Base-by-base conservation (phyloP, 352 stramenopile species). In the Phytophthora cactorum region DNA sequence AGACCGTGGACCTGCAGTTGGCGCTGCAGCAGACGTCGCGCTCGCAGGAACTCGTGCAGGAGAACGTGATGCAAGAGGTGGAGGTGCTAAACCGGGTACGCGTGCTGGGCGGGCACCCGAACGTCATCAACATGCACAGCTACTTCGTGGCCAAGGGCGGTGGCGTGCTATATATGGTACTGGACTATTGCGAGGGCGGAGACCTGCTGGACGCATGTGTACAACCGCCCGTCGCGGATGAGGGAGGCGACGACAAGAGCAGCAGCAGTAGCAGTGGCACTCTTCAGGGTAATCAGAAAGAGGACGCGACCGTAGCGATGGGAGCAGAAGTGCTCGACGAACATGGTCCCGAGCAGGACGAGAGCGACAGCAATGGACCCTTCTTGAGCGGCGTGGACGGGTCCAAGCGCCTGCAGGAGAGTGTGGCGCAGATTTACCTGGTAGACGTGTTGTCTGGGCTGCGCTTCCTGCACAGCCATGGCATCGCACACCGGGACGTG, bases 401-500 rank as follows among this genome's bases (percentile, higher is more conserved):
- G 5, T 69, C 52, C n/a, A 81, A 78, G 14, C 63, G 68, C 2
- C 51, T 93, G 28, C 66, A 84, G 5, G 83, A 91, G 53, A 47
- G 52, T 53, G 67, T 73, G 2, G 85, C 80, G 15, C 77, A 83
- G 43, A 45, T 25, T 15, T 94, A 92, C 54, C 70, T 97, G 43
- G 56, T 75, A 11, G 86, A 96, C 57, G 82, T 97, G 41, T 50
- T 93, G 12, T 63, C 65, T 1, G 90, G 90, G 3, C 70, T 94
- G 7, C 69, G 61, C 7, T 91, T 90, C 59, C 61, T 95, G 17
- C 85, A 95, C 68, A 57, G 44, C 27, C 72, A 89, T 65, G 86
- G 87, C 62, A 84, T 96, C 44, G 87, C 86, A 25, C 96, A 98
- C 75, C 90, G 96, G 57, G 97, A 99, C 70, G 81, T 99, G 54